These are phyloP conservation scores for Brasenia schreberi DNA, from an alignment of 164 flowering plant species.

Conservation along the genomic window DNA sequence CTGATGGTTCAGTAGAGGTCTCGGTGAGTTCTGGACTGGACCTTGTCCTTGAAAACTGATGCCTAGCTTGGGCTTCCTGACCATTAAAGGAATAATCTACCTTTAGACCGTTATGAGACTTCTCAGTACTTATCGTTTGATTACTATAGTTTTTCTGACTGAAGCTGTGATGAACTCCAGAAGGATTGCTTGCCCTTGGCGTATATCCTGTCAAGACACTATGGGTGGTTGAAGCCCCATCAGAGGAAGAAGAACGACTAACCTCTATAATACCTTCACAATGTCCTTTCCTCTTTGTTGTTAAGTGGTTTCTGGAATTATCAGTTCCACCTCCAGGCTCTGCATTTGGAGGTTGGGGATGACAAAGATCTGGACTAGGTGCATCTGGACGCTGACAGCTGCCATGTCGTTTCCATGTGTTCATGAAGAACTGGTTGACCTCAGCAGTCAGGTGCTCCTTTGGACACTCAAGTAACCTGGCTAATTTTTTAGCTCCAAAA, in stretches of 20 bases:
- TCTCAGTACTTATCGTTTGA: slow-evolving; percentile 20
- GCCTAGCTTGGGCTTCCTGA: slow-evolving; percentile 33
- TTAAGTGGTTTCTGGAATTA: slow-evolving; percentile 16
- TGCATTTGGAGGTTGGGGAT: slow-evolving; percentile 18
- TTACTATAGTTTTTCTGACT: slow-evolving; percentile 28
- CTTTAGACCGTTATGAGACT: slow-evolving; percentile 24
- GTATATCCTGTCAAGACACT: slow-evolving; percentile 17
- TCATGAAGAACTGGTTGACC: slow-evolving; percentile 79
- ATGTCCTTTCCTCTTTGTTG: slow-evolving; percentile 17
- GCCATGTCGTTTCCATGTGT: slow-evolving; percentile 96
- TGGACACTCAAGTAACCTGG: slow-evolving; percentile 77
- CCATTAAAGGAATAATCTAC: slow-evolving; percentile 24
- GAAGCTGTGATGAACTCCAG: slow-evolving; percentile 30
- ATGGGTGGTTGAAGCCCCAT: slow-evolving; percentile 11
- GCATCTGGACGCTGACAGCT: slow-evolving; percentile 93
- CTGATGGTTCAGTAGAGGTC: slow-evolving; percentile 27
- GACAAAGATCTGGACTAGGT: slow-evolving; percentile 31
- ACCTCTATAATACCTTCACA: slow-evolving; percentile 8
- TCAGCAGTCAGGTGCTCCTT: slow-evolving; percentile 49
- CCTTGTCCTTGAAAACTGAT: slow-evolving; percentile 61
- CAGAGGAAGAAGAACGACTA: slow-evolving; percentile 21
- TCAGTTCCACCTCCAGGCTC: slow-evolving; percentile 24
- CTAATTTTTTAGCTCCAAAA: slow-evolving; percentile 81
- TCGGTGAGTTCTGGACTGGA: slow-evolving; percentile 93
- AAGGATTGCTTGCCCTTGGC: slow-evolving; percentile 14